These are phyloP conservation scores for Chaetomiaceae sp. DNA, from an alignment of 2,329 filamentous ascomycete species.

Conservation along the genomic window DNA sequence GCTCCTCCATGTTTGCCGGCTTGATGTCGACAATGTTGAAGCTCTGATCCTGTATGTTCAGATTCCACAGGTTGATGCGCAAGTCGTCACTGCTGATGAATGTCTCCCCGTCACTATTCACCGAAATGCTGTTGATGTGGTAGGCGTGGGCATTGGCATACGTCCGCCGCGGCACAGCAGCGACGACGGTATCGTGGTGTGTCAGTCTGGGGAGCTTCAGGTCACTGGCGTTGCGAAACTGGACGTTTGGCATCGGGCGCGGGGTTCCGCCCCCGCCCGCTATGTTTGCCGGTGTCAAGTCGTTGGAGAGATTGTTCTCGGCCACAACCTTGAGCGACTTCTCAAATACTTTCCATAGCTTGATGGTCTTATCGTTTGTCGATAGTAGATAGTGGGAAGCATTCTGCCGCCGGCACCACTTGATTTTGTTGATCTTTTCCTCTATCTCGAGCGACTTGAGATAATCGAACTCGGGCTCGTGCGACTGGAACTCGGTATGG, in stretches of 20 bases:
- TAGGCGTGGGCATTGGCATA: constrained; percentile 99
- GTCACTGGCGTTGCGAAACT: constrained; percentile 76
- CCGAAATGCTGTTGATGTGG: constrained; percentile 99
- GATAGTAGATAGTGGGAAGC: constrained; percentile 96
- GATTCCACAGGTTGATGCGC: constrained; percentile 96
- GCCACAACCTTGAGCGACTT: constrained; percentile 98
- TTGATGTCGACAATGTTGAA: constrained; percentile 99
- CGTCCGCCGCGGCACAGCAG: constrained; percentile 89
- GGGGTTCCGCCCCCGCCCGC: constrained; percentile 74
- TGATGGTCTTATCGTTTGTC: constrained; percentile 99
- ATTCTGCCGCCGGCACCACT: constrained; percentile 98
- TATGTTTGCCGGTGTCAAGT: constrained; percentile 73
- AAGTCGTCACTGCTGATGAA: constrained; percentile 99
- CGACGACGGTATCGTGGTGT: constrained; percentile 97
- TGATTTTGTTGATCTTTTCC: constrained; percentile 99
- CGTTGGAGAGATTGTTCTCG: constrained; percentile 96
- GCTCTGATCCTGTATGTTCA: constrained; percentile 98
- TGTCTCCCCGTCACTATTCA: constrained; percentile 98
- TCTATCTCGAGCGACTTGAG: constrained; percentile 98
- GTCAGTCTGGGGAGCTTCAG: constrained; percentile 94
- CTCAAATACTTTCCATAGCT: constrained; percentile 99
- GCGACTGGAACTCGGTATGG: constrained; percentile 98
- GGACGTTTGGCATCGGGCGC: constrained; percentile 63
- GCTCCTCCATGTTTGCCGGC: constrained; percentile 98
- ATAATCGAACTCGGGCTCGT: constrained; percentile 99